Evolutionary conservation across 352 stramenopile species (phyloP).

Genomic region (Globisporangium acanthophoron): DNA sequence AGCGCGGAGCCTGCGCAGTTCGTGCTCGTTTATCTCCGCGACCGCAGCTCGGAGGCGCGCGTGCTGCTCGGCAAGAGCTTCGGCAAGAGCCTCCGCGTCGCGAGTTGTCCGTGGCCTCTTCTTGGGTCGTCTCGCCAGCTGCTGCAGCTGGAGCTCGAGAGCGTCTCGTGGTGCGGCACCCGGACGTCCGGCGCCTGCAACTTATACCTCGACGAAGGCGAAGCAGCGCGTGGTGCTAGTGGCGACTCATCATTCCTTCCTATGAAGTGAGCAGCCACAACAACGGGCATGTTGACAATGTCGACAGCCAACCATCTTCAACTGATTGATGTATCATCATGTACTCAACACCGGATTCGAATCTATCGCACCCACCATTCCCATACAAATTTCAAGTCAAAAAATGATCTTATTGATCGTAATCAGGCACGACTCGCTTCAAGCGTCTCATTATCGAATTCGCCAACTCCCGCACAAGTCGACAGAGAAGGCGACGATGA

Average conservation of each 20-base stretch:
- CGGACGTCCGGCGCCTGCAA: not conserved
- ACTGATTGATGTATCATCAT: not conserved
- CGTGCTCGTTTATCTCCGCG: conserved; percentile 23
- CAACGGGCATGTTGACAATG: no score
- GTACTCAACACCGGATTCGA: not conserved
- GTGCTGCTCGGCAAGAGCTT: conserved; percentile 29
- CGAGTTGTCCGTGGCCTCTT: conserved; percentile 12
- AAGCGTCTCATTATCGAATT: conserved; percentile 4
- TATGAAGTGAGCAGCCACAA: no score
- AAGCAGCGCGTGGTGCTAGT: not conserved
- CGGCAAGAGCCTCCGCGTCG: conserved; percentile 13
- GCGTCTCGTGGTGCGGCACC: conserved; percentile 9
- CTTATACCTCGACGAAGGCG: not conserved
- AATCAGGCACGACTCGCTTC: not conserved
- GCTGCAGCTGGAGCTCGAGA: conserved; percentile 7
- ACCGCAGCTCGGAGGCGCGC: conserved; percentile 8
- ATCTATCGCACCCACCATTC: not conserved
- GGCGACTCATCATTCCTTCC: not conserved
- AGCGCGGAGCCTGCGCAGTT: conserved; percentile 15
- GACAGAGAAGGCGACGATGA: conserved; percentile 2
- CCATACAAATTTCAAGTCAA: not conserved
- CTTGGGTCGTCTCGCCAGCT: not conserved
- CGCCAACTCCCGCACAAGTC: not conserved
- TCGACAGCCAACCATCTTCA: no score
- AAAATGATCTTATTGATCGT: not conserved